Conservation (phyloP, 768 basidiomycete species). For the Tricholoma saponaceum region DNA sequence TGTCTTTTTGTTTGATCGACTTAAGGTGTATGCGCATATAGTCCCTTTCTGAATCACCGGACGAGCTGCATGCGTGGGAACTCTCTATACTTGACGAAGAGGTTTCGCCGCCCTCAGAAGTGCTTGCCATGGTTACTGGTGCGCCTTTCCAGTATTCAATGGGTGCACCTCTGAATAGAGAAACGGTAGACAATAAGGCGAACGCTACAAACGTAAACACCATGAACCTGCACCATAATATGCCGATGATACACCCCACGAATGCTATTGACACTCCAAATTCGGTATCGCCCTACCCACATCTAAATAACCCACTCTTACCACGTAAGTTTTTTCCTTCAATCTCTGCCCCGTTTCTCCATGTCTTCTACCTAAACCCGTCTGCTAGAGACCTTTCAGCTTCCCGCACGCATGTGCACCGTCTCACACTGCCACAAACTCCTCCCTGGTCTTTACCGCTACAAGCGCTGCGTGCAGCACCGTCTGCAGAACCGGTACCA, state of each 20-base stretch:
- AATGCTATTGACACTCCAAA: not conserved
- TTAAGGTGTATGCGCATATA: constrained; percentile 8
- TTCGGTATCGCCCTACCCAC: not conserved
- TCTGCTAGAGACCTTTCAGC: constrained; percentile 11
- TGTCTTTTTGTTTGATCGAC: not conserved
- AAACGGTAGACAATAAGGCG: not conserved
- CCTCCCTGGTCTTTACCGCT: constrained; percentile 42
- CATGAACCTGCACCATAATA: not conserved
- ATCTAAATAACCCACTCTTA: not conserved
- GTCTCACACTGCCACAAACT: constrained; percentile 54
- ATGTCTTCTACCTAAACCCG: not conserved
- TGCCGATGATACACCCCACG: not conserved
- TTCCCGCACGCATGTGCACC: constrained; percentile 48
- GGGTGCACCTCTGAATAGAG: not conserved
- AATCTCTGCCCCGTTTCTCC: not conserved
- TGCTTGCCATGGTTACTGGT: not conserved
- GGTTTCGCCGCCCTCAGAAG: constrained; percentile 14
- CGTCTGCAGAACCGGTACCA: constrained; percentile 53
- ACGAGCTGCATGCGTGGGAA: constrained; percentile 33
- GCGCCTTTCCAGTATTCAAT: not conserved
- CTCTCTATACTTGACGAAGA: constrained; percentile 29
- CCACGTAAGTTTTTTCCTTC: not conserved
- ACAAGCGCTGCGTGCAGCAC: constrained; percentile 53
- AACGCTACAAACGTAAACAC: not conserved
- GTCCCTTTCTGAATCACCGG: constrained; percentile 31